Percentiles rank a stretch among this genome's conserved stretches.
phyloP scores from a whole-genome alignment of 1,139 yeast species.

The Candida glucosophila region DNA sequence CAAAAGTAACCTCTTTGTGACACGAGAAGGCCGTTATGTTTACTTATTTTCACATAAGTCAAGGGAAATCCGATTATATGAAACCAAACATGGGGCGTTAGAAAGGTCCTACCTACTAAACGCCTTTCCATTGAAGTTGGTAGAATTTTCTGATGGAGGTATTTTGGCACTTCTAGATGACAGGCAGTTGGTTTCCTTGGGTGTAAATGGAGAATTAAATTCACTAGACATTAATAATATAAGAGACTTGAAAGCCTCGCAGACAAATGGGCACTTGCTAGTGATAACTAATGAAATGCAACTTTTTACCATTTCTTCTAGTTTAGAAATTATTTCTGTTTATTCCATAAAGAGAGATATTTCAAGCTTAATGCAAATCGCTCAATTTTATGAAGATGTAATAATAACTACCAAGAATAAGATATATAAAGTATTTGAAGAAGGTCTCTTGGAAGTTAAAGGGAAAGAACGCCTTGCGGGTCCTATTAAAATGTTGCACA shows the following conservation, averaged over 20 bases:
- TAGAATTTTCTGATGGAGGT: conserved; percentile 9
- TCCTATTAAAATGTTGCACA: conserved; percentile 4
- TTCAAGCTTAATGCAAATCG: conserved; percentile 5
- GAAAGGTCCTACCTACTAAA: conserved; percentile 7
- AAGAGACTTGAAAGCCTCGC: too few relatives aligned
- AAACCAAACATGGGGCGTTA: conserved; percentile 12
- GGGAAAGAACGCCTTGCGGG: conserved; percentile 11
- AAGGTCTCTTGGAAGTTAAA: not conserved
- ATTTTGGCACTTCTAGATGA: too few relatives aligned
- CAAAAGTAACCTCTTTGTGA: conserved; percentile 2
- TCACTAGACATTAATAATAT: too few relatives aligned
- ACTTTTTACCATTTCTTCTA: too few relatives aligned
- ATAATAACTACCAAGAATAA: conserved; percentile 12
- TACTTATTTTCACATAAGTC: conserved; percentile 9
- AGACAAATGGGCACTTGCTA: too few relatives aligned
- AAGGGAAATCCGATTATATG: conserved; percentile 10
- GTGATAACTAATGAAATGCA: too few relatives aligned
- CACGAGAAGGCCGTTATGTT: conserved; percentile 7
- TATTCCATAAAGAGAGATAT: conserved; percentile 1
- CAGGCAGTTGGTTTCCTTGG: too few relatives aligned
- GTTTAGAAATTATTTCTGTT: too few relatives aligned
- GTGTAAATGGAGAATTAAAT: too few relatives aligned
- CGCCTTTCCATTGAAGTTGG: conserved; percentile 8
- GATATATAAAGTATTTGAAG: conserved; percentile 5
- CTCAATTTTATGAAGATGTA: conserved; percentile 13